Evolutionary conservation across 805 yeast species (phyloP), one percentile per base, ranked within the genome.

Genomic region (Saccharomycodes ludwigii): DNA sequence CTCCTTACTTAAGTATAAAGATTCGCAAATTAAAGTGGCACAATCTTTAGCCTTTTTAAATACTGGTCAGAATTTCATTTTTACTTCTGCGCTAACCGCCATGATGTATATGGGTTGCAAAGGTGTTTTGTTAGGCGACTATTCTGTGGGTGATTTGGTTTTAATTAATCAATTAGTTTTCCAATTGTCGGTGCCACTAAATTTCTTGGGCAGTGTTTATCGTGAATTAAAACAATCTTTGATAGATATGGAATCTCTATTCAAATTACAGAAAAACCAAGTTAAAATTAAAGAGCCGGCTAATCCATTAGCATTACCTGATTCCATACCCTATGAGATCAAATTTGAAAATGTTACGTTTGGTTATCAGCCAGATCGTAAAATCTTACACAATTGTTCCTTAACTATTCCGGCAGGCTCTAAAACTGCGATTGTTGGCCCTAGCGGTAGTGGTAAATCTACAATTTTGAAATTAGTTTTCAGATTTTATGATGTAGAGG

Each of bases 91-190:
- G 2, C 61, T 91, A 40, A 91, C 98, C 2, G 81, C 76, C 2
- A 91, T 91, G 93, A 91, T 91, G 98, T 91, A 82, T 54, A 77
- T 91, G 94, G 96, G 95, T 11, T 83, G 95, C 46, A 73, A 75
- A 34, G 97, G 97, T 18, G 91, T 91, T n/a, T 74, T 84, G 10
- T 56, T 69, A 3, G 95, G 95, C 0, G 55, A 71, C 1, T 61
- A 91, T 34, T 78, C 93, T 1, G 96, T 91, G 14, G 98, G 98
- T 43, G 98, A 91, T 52, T 64, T 91, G 48, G 97, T 91, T 14
- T 63, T 91, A 38, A 88, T 91, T 41, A 91, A 91, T 56, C 98
- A 91, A 59, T 67, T 91, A 35, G 97, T 91, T 11, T 91, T 91
- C 65, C 98, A 91, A 61, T 66, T 91, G 27, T 80, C 94, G 23